These are phyloP conservation scores for Diaporthe ilicicola DNA, from an alignment of 2,329 filamentous ascomycete genomes.

Conservation along the genomic window DNA sequence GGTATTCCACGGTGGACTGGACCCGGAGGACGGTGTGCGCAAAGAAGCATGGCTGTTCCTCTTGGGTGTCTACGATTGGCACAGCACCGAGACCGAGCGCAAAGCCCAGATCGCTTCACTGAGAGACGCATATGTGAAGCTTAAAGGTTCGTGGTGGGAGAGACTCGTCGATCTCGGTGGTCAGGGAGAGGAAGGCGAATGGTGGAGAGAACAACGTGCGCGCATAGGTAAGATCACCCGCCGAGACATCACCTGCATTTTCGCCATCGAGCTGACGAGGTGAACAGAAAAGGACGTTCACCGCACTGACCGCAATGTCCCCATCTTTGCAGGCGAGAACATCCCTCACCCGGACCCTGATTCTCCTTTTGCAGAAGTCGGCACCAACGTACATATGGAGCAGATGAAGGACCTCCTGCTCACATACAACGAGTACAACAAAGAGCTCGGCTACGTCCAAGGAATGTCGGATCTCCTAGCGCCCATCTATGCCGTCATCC, in stretches of 20 bases:
- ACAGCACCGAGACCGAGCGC: slow-evolving; percentile 86
- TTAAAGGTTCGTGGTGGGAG: slow-evolving; percentile 98
- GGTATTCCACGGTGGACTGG: slow-evolving; percentile 93
- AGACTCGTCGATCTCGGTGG: slow-evolving; percentile 83
- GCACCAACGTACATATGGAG: slow-evolving; percentile 96
- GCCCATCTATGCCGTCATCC: slow-evolving; percentile 95
- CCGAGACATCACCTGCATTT: too few relatives aligned
- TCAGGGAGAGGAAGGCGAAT: slow-evolving; percentile 84
- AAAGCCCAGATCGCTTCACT: slow-evolving; percentile 84
- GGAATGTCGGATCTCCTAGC: slow-evolving; percentile 98
- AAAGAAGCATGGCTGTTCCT: slow-evolving; percentile 98
- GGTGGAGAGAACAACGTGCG: slow-evolving; percentile 94
- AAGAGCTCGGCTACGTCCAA: slow-evolving; percentile 94
- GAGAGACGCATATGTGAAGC: slow-evolving; percentile 89
- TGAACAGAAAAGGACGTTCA: slow-evolving; percentile 94
- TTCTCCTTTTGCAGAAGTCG: slow-evolving; percentile 90
- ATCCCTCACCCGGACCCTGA: slow-evolving; percentile 96
- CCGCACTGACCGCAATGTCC: slow-evolving; percentile 91
- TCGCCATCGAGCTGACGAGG: slow-evolving; percentile 32
- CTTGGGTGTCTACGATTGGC: slow-evolving; percentile 91
- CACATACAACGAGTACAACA: slow-evolving; percentile 98
- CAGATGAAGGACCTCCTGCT: slow-evolving; percentile 99
- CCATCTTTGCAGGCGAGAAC: slow-evolving; percentile 96
- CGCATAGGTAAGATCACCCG: slow-evolving; percentile 78
- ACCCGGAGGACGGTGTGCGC: slow-evolving; percentile 87